Evolutionary conservation across 352 stramenopile species (phyloP).

Genomic region (Phytophthora fragariaefolia): DNA sequence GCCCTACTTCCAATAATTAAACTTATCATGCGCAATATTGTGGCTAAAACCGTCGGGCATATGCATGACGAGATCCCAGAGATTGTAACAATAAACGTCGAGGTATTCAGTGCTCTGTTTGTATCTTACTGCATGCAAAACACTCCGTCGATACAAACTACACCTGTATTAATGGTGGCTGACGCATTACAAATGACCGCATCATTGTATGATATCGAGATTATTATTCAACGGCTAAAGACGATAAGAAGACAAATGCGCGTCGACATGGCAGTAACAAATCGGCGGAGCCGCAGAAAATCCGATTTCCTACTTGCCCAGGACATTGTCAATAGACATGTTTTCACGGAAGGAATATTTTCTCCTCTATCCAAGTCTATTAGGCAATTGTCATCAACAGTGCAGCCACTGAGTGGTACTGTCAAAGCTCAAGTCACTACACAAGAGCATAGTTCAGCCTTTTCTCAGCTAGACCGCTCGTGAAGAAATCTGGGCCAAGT

Average conservation of each 20-base stretch:
- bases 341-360: background rate
- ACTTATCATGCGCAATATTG: conserved; percentile 28
- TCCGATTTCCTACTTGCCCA: background rate
- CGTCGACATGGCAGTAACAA: background rate
- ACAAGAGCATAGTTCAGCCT: background rate
- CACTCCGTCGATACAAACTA: conserved; percentile 34
- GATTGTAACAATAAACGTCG: conserved; percentile 45
- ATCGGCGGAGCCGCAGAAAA: background rate
- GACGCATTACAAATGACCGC: conserved; percentile 19
- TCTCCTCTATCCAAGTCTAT: background rate
- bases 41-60: conserved; percentile 19
- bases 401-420: conserved; percentile 1
- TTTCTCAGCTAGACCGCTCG: background rate
- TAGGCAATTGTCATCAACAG: background rate
- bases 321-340: conserved; percentile 13
- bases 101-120: conserved; percentile 50
- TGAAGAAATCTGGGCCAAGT: conserved; percentile 1
- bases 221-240: conserved; percentile 10
- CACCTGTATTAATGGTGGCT: conserved; percentile 1
- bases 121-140: conserved; percentile 49
- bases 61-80: conserved; percentile 26
- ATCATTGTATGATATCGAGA: conserved; percentile 22
- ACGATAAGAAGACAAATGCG: background rate
- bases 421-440: background rate
- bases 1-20: conserved; percentile 39